Base-by-base conservation (phyloP, 495 filamentous ascomycete genomes). In the Penicillium pancosmium region DNA sequence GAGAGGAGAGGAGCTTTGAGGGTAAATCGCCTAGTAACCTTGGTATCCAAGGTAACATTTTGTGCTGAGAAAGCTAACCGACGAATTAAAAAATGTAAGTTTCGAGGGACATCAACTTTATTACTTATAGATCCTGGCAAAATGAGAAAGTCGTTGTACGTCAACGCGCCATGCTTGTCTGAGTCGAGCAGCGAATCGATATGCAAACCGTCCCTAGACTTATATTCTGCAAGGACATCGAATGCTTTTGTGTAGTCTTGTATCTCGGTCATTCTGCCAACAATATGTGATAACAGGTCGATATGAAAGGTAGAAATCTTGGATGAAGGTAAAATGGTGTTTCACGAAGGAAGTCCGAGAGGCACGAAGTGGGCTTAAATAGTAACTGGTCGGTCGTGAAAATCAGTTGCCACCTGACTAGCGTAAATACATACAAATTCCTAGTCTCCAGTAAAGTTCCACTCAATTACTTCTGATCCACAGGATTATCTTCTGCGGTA, bases 1-100 rank as follows among this genome's bases (percentile, higher is more conserved):
- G 95, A 98, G 47, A 97, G 83, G 65, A 99, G 88, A 43, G 94
- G 94, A 10, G 90, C 92, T 82, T 97, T 99, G 65, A 99, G 79
- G 15, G 87, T 84, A 73, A 98, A 93, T 63, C 91, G 86, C 83
- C 92, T 95, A 60, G 94, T 98, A 60, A 98, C 84, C 38, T 90
- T 91, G n/a, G 93, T 91, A 52, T 97, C 94, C 46, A 98, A 88
- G 48, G 77, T 78, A 53, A 98, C 94, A 64, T 91, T 89, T 40
- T 90, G 91, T 55, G 95, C 93, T 55, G 94, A 86, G 76, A 98
- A 99, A 68, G 84, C 86, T 87, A 50, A 65, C 48, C 57, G 43
- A 55, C 49, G 53, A 38, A 50, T 40, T 44, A 54, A 55, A 41
- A 61, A 60, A 55, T 34, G 31, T 59, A 46, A 11, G 31, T 19